Evolutionary conservation across 2,329 filamentous ascomycete genomes (phyloP).

Genomic region (Cryphonectria carpinicola): DNA sequence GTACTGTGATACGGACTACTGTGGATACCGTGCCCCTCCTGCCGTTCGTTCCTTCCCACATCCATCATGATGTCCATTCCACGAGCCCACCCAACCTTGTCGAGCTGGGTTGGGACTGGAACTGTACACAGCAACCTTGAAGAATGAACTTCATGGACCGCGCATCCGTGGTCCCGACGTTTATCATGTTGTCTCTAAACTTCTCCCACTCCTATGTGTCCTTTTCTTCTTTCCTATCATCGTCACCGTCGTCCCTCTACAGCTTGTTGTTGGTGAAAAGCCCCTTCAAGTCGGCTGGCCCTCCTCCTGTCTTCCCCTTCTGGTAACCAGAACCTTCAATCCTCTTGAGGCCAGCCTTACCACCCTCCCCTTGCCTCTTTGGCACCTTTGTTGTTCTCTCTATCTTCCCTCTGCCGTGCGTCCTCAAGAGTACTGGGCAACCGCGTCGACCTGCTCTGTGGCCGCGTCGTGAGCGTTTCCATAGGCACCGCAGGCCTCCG

Average conservation of each 20-base stretch:
- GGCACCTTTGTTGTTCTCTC: conserved; percentile 12
- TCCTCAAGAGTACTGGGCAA: background rate
- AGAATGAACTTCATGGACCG: conserved; percentile 21
- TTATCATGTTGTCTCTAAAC: conserved; percentile 23
- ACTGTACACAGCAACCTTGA: conserved; percentile 24
- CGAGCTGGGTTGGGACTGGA: conserved; percentile 22
- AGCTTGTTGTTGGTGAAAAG: conserved; percentile 2
- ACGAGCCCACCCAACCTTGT: conserved; percentile 22
- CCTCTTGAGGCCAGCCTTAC: conserved; percentile 3
- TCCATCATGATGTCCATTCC: conserved; percentile 24
- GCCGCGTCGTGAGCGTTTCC: background rate
- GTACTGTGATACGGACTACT: conserved; percentile 5
- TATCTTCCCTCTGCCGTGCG: background rate
- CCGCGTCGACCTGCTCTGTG: background rate
- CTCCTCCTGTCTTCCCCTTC: conserved; percentile 16
- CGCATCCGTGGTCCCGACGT: conserved; percentile 22
- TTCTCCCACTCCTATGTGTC: conserved; percentile 2
- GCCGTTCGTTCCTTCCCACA: conserved; percentile 19
- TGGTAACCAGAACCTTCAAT: conserved; percentile 18
- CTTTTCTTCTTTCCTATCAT: background rate
- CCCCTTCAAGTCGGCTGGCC: conserved; percentile 11
- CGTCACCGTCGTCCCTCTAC: background rate
- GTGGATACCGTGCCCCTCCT: conserved; percentile 21
- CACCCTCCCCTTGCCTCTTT: conserved; percentile 6
- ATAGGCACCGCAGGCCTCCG: conserved; percentile 14